These are phyloP conservation scores for Hyaloperonospora brassicae DNA, from an alignment of 352 stramenopile species.

Conservation along the genomic window DNA sequence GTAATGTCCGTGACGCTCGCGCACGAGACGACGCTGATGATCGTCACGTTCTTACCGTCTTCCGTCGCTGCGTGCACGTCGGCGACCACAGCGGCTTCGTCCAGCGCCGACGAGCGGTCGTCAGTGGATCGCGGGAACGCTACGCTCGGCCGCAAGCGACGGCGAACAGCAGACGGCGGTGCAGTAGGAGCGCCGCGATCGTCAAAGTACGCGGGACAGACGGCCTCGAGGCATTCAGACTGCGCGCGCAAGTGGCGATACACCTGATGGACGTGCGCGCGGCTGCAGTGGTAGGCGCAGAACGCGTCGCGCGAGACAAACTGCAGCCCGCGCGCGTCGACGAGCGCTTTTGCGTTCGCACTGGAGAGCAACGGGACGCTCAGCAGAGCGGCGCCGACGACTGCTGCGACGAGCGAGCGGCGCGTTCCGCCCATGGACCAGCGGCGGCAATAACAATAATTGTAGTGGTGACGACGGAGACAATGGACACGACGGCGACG, in stretches of 20 bases:
- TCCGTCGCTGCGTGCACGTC: slow-evolving; percentile 31
- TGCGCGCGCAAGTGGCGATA: slow-evolving; percentile 31
- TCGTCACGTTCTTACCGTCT: slow-evolving; percentile 42
- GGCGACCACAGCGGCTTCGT: slow-evolving; percentile 10
- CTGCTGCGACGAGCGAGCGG: too few species aligned
- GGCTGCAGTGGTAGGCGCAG: slow-evolving; percentile 54
- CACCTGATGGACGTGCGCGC: slow-evolving; percentile 32
- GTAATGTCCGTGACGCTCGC: slow-evolving; percentile 32
- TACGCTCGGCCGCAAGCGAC: slow-evolving; percentile 22
- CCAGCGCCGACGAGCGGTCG: slow-evolving; percentile 1
- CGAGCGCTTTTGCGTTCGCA: slow-evolving; percentile 3
- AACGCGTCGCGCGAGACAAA: slow-evolving; percentile 45
- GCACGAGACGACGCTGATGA: slow-evolving; percentile 46
- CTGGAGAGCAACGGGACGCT: too few species aligned
- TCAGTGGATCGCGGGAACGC: slow-evolving; percentile 15
- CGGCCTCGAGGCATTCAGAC: slow-evolving; percentile 30
- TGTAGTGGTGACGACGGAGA: too few species aligned
- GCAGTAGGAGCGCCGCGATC: too few species aligned
- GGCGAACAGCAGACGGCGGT: background rate
- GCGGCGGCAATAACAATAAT: too few species aligned
- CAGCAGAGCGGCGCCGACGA: too few species aligned
- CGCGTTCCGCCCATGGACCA: too few species aligned
- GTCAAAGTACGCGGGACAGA: slow-evolving; percentile 17
- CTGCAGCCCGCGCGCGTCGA: slow-evolving; percentile 30
- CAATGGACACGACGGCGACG: too few species aligned